Conservation (phyloP, 345 rosid genomes). For the Acer negundo region DNA sequence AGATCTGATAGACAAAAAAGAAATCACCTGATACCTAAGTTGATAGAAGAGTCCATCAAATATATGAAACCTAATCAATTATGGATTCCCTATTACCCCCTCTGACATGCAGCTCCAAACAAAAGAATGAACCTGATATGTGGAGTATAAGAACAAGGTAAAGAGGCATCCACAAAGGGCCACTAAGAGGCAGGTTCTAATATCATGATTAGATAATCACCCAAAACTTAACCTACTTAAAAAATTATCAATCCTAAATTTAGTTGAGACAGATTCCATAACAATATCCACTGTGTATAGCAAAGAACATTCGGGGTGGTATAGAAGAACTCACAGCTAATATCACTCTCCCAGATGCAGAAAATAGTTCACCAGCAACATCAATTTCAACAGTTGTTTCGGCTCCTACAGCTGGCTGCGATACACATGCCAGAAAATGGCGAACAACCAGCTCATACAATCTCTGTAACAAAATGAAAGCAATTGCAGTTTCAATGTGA, state of each 20-base stretch:
- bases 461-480: constrained; percentile 49
- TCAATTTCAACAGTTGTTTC: constrained; percentile 96
- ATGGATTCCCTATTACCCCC: background rate
- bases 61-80: too few relatives aligned
- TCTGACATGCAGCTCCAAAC: background rate
- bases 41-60: too few relatives aligned
- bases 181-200: background rate
- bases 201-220: background rate
- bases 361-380: constrained; percentile 85
- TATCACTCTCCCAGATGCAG: constrained; percentile 88
- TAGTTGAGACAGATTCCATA: background rate
- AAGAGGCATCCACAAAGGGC: background rate
- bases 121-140: background rate
- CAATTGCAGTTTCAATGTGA: constrained; percentile 13
- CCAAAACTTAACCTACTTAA: background rate
- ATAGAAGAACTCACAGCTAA: constrained; percentile 65
- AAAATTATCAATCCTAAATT: background rate
- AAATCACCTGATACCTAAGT: too few relatives aligned
- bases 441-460: constrained; percentile 95
- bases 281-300: background rate
- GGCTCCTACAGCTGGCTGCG: constrained; percentile 95
- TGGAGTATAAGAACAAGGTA: background rate
- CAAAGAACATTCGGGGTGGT: constrained; percentile 7
- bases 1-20: too few relatives aligned
- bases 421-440: constrained; percentile 96